Base-by-base conservation (phyloP, 2,329 filamentous ascomycete species). In the Colletotrichum gigasporum region DNA sequence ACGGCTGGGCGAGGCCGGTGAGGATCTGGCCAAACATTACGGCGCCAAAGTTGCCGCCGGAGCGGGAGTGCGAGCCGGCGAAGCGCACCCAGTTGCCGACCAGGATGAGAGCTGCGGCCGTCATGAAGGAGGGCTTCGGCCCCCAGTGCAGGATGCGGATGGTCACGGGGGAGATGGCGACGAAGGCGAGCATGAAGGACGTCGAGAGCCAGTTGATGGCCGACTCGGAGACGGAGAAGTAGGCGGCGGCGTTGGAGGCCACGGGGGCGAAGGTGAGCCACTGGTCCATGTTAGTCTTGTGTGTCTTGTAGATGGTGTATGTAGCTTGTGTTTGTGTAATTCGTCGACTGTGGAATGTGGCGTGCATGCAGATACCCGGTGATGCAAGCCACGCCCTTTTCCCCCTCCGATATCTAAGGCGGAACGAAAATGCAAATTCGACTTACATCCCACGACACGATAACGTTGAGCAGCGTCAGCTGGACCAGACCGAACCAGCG, bases 361-460 rank as follows among this genome's bases (percentile, higher is more conserved):
- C 16, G 39, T 28, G 14, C 41, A 16, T 37, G 37, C 20, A 51
- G 47, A 24, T 34, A 24, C 30, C 53, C 41, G 28, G 18, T 30
- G 20, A 45, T 26, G n/a, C n/a, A n/a, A n/a, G n/a, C n/a, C n/a
- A n/a, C n/a, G n/a, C n/a, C n/a, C n/a, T n/a, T n/a, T n/a, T n/a
- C n/a, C n/a, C n/a, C n/a, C n/a, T n/a, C n/a, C n/a, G n/a, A n/a
- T n/a, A n/a, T n/a, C n/a, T n/a, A n/a, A n/a, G 37, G 34, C 26
- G 28, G 63, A 48, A 34, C 55, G 9, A 44, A 48, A 39, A 34
- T 51, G 11, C 10, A 10, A 52, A 26, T 5, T 32, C 16, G 18
- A 89, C 93, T 84, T 85, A 96, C 93, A 86, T 96, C 93, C 95
- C 95, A 98, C 73, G 92, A 96, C 41, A 97, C 91, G 65, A 98